phyloP scores from a whole-genome alignment of 179 eudicot genomes.

The Carnegiea gigantea region DNA sequence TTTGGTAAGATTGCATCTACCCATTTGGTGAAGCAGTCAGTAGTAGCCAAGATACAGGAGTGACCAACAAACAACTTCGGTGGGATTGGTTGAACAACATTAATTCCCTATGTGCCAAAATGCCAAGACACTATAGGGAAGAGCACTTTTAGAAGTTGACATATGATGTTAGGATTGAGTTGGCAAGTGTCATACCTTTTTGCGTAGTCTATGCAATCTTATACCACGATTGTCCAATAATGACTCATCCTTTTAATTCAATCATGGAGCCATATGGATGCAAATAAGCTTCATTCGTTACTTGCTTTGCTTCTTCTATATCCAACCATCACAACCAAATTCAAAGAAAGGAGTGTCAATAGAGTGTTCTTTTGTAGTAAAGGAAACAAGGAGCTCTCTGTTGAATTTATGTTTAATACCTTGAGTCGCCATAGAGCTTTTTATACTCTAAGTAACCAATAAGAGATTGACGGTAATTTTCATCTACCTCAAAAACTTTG shows the following conservation, averaged over 20 bases:
- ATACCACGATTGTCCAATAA: slow-evolving; percentile 10
- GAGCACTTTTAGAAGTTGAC: neutral
- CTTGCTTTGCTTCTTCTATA: neutral
- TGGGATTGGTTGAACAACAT: slow-evolving; percentile 6
- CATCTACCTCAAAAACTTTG: neutral
- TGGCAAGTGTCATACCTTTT: too few relatives aligned
- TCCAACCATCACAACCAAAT: neutral
- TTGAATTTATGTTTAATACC: too few relatives aligned
- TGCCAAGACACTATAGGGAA: slow-evolving; percentile 19
- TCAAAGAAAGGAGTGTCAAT: too few relatives aligned
- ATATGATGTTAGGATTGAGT: too few relatives aligned
- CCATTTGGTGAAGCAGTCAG: too few relatives aligned
- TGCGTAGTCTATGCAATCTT: too few relatives aligned
- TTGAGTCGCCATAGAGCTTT: neutral
- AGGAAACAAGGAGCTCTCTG: too few relatives aligned
- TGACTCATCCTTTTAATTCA: slow-evolving; percentile 12
- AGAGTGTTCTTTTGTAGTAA: too few relatives aligned
- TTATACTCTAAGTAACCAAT: neutral
- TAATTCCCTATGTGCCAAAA: slow-evolving; percentile 13
- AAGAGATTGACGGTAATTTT: neutral
- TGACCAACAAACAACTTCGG: too few relatives aligned
- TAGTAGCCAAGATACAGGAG: too few relatives aligned
- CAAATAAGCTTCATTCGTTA: neutral
- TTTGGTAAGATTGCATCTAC: too few relatives aligned
- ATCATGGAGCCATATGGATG: neutral